Percentiles rank a stretch among this genome's conserved stretches.
phyloP scores from a whole-genome alignment of 371 early-diverging fungal genomes.

The Mucor plumbeus region DNA sequence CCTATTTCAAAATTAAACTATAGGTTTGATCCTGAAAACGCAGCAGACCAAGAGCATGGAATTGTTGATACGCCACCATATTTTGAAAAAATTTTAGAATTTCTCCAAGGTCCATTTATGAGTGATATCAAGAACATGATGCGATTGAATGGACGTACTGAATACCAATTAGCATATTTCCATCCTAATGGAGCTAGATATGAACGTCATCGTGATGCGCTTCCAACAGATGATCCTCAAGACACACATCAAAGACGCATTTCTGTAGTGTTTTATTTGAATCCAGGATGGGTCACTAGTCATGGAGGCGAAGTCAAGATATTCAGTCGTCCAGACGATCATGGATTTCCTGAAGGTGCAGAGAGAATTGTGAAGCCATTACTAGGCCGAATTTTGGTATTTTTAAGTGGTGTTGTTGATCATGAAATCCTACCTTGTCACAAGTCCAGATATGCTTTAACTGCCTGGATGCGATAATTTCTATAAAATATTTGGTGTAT shows the following conservation, averaged over 20 bases:
- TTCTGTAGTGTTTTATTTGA: constrained; percentile 64
- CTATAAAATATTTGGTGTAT: no score
- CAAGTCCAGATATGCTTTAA: constrained; percentile 55
- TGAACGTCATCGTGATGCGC: constrained; percentile 68
- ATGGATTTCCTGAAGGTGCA: constrained; percentile 49
- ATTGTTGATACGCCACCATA: constrained; percentile 13
- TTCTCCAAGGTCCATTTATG: constrained; percentile 47
- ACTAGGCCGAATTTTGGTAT: constrained; percentile 62
- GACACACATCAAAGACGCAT: constrained; percentile 67
- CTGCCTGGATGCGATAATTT: constrained; percentile 57
- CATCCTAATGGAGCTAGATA: constrained; percentile 66
- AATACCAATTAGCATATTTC: constrained; percentile 66
- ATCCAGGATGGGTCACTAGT: constrained; percentile 55
- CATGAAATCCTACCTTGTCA: constrained; percentile 64
- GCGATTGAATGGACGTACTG: constrained; percentile 56
- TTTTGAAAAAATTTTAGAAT: constrained; percentile 41
- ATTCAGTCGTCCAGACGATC: constrained; percentile 46
- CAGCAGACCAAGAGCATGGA: constrained; percentile 8
- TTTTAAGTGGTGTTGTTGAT: constrained; percentile 67
- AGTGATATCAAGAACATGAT: constrained; percentile 55
- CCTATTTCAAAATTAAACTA: neutral
- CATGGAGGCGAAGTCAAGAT: constrained; percentile 64
- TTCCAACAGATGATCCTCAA: constrained; percentile 60
- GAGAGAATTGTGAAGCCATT: constrained; percentile 51
- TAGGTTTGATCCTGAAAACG: constrained; percentile 31